Evolutionary conservation across 2,329 filamentous ascomycete species (phyloP), one percentile per base, ranked within the genome.

Genomic region (Akanthomyces dipterigenus): DNA sequence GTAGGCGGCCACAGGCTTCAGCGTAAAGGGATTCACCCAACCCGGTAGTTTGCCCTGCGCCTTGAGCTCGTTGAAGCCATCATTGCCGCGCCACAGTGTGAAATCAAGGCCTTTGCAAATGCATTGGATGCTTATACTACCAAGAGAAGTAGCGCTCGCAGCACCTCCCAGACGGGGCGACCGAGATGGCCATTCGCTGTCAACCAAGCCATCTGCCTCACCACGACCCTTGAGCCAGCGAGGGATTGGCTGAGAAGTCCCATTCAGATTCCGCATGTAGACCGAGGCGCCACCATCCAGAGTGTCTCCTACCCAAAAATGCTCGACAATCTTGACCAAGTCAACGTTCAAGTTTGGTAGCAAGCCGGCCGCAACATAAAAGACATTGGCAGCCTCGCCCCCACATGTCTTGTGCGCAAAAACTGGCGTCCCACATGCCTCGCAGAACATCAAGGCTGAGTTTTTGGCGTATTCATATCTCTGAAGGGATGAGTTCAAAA

Each of bases 281-380:
- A 73, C 66, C 2, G 75, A 75, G 1, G 80, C 74, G 0, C 83
- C 82, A 2, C 82, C 82, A 65, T 85, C 82, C 1, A 73, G 31
- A 0, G 82, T 84, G 60, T 84, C 80, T 1, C 69, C 74, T 0
- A 83, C 70, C 61, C 76, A 82, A 3, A 79, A 75, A 60, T 82
- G 77, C 1, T 72, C 62, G 0, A 55, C 64, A 42, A 74, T 70
- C 12, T 64, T 64, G 26, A 80, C 55, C 8, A 81, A 48, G 7
- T 67, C 64, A 0, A 55, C 48, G 3, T 60, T 31, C 0, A 69
- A 55, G 46, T 78, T 76, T 0, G 60, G 56, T 38, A 80, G 64
- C 0, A 68, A 65, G 1, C 80, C 79, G 0, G 75, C 77, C 2
- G 76, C 70, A 0, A 77, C 75, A 12, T 65, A 69, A 3, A 68